Percentiles rank a stretch among this genome's conserved stretches.
phyloP scores from a whole-genome alignment of 2,329 filamentous ascomycete species.

The Cytospora schulzeri region DNA sequence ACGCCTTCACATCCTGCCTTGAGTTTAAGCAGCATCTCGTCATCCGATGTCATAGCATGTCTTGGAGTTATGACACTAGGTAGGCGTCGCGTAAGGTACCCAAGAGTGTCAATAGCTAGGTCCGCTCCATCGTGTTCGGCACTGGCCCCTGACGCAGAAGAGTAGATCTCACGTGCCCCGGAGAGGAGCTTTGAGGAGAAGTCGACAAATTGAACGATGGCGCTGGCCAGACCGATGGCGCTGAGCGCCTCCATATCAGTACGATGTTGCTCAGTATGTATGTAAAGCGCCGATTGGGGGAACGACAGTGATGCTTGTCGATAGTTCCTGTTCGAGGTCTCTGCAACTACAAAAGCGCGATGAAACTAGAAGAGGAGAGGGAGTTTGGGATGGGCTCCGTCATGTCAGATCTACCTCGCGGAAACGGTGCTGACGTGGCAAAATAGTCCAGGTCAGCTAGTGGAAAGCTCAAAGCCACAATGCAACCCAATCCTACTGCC shows the following conservation, averaged over 20 bases:
- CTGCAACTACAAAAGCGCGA: too few relatives aligned
- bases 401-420: too few relatives aligned
- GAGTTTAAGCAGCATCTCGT: background rate
- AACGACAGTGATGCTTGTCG: too few relatives aligned
- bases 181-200: constrained; percentile 5
- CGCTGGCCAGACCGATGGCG: constrained; percentile 4
- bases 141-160: background rate
- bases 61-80: background rate
- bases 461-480: too few relatives aligned
- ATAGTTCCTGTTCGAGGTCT: too few relatives aligned
- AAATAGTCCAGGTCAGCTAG: too few relatives aligned
- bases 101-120: background rate
- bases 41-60: background rate
- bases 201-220: background rate
- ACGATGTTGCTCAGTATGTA: background rate
- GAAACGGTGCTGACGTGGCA: too few relatives aligned
- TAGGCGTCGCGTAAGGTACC: background rate
- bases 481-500: too few relatives aligned
- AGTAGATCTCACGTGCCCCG: constrained; percentile 10
- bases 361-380: too few relatives aligned
- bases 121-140: background rate
- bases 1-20: constrained; percentile 1
- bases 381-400: too few relatives aligned
- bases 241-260: background rate
- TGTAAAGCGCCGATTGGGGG: background rate